These are phyloP conservation scores for Eucommia ulmoides DNA, from an alignment of 257 asterid genomes.

Conservation along the genomic window DNA sequence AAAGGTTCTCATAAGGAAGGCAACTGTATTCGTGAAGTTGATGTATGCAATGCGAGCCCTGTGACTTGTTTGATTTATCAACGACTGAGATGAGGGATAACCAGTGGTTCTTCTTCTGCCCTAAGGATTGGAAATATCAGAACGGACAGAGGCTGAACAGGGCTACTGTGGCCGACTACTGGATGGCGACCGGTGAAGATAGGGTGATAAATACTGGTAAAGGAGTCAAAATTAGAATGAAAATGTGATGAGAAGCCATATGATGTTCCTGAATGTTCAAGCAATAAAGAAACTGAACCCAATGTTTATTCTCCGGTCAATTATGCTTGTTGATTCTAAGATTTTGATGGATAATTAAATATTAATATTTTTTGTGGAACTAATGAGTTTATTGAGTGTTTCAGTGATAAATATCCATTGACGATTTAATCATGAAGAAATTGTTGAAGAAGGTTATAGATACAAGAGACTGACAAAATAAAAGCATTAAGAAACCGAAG, in stretches of 20 bases:
- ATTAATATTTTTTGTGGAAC: no score
- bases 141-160: constrained; percentile 85
- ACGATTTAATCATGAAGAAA: no score
- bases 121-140: constrained; percentile 92
- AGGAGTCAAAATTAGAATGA: constrained; percentile 80
- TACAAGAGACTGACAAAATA: no score
- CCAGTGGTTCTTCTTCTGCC: constrained; percentile 99
- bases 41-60: constrained; percentile 69
- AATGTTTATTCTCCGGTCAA: constrained; percentile 34
- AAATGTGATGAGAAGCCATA: constrained; percentile 60
- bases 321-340: no score
- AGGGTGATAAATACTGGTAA: constrained; percentile 58
- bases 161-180: constrained; percentile 79
- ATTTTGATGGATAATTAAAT: no score
- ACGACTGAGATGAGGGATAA: constrained; percentile 61
- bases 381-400: no score
- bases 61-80: constrained; percentile 75
- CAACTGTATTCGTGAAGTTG: constrained; percentile 68
- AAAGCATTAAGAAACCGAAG: no score
- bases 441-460: no score
- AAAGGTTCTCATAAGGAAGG: constrained; percentile 51
- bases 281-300: no score
- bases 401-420: no score
- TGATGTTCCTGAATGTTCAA: no score
- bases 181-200: constrained; percentile 99